Evolutionary conservation across 805 yeast species (phyloP).

Genomic region (Teunomyces gatunensis): DNA sequence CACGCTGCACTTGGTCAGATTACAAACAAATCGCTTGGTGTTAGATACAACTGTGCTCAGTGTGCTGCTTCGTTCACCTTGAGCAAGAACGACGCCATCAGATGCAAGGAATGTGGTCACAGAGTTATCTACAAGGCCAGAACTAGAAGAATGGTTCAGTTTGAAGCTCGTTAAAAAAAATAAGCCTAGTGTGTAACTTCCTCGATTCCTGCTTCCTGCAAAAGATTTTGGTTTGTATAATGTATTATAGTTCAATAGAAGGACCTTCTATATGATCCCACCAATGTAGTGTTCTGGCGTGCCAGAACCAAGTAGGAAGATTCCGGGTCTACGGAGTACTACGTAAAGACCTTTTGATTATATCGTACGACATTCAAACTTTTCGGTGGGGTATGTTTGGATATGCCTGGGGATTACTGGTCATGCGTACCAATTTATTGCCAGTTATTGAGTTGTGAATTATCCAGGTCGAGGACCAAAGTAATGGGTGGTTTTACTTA

Average conservation of each 20-base stretch:
- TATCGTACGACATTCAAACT: too few species aligned
- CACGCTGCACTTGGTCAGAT: constrained; percentile 84
- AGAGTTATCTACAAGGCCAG: constrained; percentile 96
- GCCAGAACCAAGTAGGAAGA: neutral
- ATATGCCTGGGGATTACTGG: too few species aligned
- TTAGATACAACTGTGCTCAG: constrained; percentile 92
- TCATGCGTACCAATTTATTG: too few species aligned
- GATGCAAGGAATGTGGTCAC: constrained; percentile 98
- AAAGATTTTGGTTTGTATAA: neutral
- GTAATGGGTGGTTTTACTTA: too few species aligned
- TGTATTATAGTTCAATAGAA: constrained; percentile 1
- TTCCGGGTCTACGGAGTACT: neutral
- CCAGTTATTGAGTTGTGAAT: too few species aligned
- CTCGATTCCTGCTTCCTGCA: neutral
- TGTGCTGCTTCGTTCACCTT: constrained; percentile 88
- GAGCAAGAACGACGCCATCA: constrained; percentile 91
- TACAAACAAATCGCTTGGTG: constrained; percentile 64
- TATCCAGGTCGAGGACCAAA: too few species aligned
- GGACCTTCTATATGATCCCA: neutral
- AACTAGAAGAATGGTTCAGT: constrained; percentile 88
- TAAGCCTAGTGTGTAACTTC: neutral
- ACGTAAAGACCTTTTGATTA: neutral
- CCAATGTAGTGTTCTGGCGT: neutral
- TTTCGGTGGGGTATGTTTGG: too few species aligned
- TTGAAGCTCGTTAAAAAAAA: constrained; percentile 36